phyloP scores from a whole-genome alignment of 768 basidiomycete genomes.

The Leucocoprinus sp. region DNA sequence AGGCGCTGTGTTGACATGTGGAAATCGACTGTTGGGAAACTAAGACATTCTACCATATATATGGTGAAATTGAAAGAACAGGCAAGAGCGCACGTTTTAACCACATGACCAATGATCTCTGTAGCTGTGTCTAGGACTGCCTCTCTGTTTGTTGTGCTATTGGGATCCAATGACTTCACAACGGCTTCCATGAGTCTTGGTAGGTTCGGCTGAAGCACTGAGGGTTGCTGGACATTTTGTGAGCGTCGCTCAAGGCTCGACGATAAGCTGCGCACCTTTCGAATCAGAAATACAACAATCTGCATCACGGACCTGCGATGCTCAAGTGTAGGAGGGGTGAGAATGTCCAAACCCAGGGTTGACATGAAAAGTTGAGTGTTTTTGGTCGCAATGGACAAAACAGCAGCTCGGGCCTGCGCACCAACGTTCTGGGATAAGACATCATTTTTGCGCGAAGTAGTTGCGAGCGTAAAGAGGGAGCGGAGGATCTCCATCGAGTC shows the following conservation, averaged over 20 bases:
- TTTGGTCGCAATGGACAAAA: conserved; percentile 74
- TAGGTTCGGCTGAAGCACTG: conserved; percentile 76
- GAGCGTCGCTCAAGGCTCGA: not conserved
- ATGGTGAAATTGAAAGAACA: not conserved
- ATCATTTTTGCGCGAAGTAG: conserved; percentile 60
- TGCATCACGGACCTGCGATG: conserved; percentile 88
- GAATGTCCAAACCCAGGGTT: conserved; percentile 82
- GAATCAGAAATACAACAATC: conserved; percentile 86
- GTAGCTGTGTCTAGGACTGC: conserved; percentile 88
- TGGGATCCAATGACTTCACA: conserved; percentile 94
- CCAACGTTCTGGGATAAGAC: conserved; percentile 62
- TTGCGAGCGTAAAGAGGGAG: conserved; percentile 74
- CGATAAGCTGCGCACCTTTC: conserved; percentile 50
- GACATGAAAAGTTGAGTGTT: conserved; percentile 93
- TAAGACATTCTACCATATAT: conserved; percentile 20
- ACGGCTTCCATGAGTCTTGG: conserved; percentile 89
- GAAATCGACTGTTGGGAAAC: conserved; percentile 93
- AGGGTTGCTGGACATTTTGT: conserved; percentile 50
- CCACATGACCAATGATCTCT: conserved; percentile 91
- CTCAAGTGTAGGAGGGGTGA: conserved; percentile 64
- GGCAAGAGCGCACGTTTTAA: conserved; percentile 62
- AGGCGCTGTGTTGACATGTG: conserved; percentile 81
- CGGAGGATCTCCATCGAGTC: conserved; percentile 87
- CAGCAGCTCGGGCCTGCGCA: conserved; percentile 73
- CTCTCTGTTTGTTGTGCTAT: conserved; percentile 64